Conservation (phyloP, 805 yeast species). For the Kodamaea sagamina region DNA sequence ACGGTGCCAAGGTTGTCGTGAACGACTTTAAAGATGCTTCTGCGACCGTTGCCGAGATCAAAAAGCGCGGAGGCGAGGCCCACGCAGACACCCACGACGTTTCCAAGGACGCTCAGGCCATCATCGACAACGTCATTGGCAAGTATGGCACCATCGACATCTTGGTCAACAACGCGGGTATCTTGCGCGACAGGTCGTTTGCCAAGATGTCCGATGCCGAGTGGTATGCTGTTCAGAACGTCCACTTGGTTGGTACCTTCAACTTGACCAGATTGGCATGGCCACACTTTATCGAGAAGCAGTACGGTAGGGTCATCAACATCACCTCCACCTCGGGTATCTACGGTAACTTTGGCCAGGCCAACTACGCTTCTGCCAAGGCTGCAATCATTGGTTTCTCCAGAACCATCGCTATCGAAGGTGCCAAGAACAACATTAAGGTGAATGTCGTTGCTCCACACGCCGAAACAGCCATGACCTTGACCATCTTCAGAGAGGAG, state of each 20-base stretch:
- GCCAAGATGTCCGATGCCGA: slow-evolving; percentile 79
- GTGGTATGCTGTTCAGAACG: slow-evolving; percentile 79
- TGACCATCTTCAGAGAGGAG: slow-evolving; percentile 75
- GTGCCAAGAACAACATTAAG: slow-evolving; percentile 71
- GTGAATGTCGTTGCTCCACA: slow-evolving; percentile 93
- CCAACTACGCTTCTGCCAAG: slow-evolving; percentile 94
- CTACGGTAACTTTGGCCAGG: slow-evolving; percentile 97
- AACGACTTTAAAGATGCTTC: slow-evolving; percentile 83
- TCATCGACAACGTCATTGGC: slow-evolving; percentile 74
- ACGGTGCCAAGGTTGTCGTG: slow-evolving; percentile 94
- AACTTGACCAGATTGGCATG: slow-evolving; percentile 85
- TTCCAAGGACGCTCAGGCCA: slow-evolving; percentile 68
- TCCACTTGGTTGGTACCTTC: slow-evolving; percentile 82
- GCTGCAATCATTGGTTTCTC: slow-evolving; percentile 84
- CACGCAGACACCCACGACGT: slow-evolving; percentile 84
- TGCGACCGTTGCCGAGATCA: slow-evolving; percentile 73
- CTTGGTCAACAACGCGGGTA: slow-evolving; percentile 92
- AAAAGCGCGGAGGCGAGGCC: slow-evolving; percentile 72
- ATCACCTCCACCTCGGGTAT: slow-evolving; percentile 96
- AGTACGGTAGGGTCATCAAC: slow-evolving; percentile 79
- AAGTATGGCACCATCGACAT: slow-evolving; percentile 83
- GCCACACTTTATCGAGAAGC: slow-evolving; percentile 82
- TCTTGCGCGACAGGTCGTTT: slow-evolving; percentile 86
- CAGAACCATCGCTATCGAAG: slow-evolving; percentile 87
- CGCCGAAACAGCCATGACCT: slow-evolving; percentile 97